phyloP scores from a whole-genome alignment of 805 yeast species.

The Pichia occidentalis region DNA sequence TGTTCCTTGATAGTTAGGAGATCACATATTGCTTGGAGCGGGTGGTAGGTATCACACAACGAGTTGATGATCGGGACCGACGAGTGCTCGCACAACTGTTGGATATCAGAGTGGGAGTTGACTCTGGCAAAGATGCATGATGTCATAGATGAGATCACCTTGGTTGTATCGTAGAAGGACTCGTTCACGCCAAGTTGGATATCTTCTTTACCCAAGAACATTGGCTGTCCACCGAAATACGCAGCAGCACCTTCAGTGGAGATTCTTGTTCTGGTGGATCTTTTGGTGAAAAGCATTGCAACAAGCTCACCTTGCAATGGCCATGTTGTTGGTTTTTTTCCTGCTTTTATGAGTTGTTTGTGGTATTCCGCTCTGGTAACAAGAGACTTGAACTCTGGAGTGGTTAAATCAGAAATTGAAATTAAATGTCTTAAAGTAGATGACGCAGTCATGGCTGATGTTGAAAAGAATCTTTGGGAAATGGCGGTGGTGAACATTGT shows the following conservation, averaged over 20 bases:
- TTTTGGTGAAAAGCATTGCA: slow-evolving; percentile 78
- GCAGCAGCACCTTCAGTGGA: slow-evolving; percentile 92
- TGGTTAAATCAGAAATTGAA: slow-evolving; percentile 71
- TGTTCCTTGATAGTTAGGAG: slow-evolving; percentile 78
- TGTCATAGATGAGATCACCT: slow-evolving; percentile 90
- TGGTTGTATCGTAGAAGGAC: slow-evolving; percentile 79
- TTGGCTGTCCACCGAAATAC: slow-evolving; percentile 91
- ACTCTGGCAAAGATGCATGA: slow-evolving; percentile 98
- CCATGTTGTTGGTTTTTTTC: slow-evolving; percentile 36
- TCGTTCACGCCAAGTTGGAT: slow-evolving; percentile 96
- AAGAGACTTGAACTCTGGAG: slow-evolving; percentile 62
- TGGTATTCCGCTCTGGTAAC: slow-evolving; percentile 67
- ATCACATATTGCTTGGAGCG: slow-evolving; percentile 93
- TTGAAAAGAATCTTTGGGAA: slow-evolving; percentile 28
- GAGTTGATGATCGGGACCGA: slow-evolving; percentile 90
- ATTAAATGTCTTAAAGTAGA: slow-evolving; percentile 59
- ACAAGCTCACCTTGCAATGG: slow-evolving; percentile 74
- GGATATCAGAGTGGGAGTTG: slow-evolving; percentile 74
- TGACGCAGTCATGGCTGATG: slow-evolving; percentile 18
- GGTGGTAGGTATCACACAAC: slow-evolving; percentile 88
- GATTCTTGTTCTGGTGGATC: slow-evolving; percentile 93
- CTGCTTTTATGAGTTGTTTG: slow-evolving; percentile 55
- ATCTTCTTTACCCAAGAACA: slow-evolving; percentile 94
- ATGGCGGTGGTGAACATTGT: slow-evolving; percentile 13
- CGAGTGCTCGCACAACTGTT: slow-evolving; percentile 69